Evolutionary conservation across 176 grass and related monocot species (phyloP).

Genomic region (Echinochloa phyllopogon): DNA sequence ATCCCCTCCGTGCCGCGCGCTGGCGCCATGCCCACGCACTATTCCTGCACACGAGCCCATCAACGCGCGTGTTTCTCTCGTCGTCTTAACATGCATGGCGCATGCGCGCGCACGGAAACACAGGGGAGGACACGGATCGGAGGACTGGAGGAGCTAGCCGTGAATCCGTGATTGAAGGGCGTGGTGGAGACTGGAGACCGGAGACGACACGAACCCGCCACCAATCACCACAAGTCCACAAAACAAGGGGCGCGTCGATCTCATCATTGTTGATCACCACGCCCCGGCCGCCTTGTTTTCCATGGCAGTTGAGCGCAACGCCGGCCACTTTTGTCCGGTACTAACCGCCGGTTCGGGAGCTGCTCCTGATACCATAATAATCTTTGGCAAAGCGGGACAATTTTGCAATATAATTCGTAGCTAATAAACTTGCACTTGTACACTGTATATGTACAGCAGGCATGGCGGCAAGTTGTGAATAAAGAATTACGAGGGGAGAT

Average conservation of each 20-base stretch:
- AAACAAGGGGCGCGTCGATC: conserved; percentile 10
- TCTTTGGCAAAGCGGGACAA: too few species aligned
- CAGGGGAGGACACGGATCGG: not conserved
- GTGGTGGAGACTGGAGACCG: too few species aligned
- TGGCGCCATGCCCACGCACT: not conserved
- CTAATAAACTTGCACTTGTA: not conserved
- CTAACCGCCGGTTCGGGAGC: not conserved
- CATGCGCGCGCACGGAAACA: not conserved
- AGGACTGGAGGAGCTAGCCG: not conserved
- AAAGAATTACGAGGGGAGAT: not conserved
- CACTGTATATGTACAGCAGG: too few species aligned
- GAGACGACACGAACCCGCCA: not conserved
- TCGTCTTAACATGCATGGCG: not conserved
- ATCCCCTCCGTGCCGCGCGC: not conserved
- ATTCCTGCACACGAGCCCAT: not conserved
- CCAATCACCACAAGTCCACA: not conserved
- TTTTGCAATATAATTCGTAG: not conserved
- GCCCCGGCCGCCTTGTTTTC: not conserved
- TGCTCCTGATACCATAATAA: too few species aligned
- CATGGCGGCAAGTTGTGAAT: not conserved
- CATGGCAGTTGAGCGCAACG: not conserved
- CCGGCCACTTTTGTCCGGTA: not conserved
- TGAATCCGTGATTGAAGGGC: not conserved
- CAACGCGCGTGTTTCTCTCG: not conserved
- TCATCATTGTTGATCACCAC: not conserved